These are phyloP conservation scores for Zarea fungicola DNA, from an alignment of 2,329 filamentous ascomycete species.

Conservation along the genomic window DNA sequence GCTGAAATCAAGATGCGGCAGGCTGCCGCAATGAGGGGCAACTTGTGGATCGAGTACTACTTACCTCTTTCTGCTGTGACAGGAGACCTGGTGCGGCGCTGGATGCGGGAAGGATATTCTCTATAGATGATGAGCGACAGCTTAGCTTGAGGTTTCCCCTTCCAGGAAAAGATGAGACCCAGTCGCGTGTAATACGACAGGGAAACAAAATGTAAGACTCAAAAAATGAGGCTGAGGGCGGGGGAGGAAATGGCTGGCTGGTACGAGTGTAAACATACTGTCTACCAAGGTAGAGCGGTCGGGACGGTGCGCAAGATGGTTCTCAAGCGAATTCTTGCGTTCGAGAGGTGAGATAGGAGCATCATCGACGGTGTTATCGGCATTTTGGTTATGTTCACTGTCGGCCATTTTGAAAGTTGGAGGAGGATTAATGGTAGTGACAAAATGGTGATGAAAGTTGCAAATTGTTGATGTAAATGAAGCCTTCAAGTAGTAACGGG, in stretches of 20 bases:
- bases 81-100: constrained; percentile 73
- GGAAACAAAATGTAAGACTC: constrained; percentile 1
- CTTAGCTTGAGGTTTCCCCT: constrained; percentile 19
- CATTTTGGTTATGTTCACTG: constrained; percentile 19
- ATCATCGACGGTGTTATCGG: constrained; percentile 38
- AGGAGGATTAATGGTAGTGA: not conserved
- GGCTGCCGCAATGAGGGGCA: not conserved
- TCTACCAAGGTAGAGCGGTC: constrained; percentile 74
- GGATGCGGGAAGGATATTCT: constrained; percentile 80
- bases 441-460: constrained; percentile 4
- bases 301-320: constrained; percentile 66
- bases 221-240: not conserved
- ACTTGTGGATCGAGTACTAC: constrained; percentile 15
- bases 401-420: constrained; percentile 24
- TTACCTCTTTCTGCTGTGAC: constrained; percentile 70
- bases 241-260: not conserved
- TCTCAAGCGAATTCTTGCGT: constrained; percentile 66
- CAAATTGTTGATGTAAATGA: constrained; percentile 5
- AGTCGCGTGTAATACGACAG: no score
- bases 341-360: constrained; percentile 47
- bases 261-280: constrained; percentile 47
- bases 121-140: constrained; percentile 36
- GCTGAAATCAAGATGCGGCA: not conserved
- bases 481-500: not conserved
- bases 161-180: no score